Evolutionary conservation across 768 basidiomycete genomes (phyloP).

Genomic region (Termitomyces sp.): DNA sequence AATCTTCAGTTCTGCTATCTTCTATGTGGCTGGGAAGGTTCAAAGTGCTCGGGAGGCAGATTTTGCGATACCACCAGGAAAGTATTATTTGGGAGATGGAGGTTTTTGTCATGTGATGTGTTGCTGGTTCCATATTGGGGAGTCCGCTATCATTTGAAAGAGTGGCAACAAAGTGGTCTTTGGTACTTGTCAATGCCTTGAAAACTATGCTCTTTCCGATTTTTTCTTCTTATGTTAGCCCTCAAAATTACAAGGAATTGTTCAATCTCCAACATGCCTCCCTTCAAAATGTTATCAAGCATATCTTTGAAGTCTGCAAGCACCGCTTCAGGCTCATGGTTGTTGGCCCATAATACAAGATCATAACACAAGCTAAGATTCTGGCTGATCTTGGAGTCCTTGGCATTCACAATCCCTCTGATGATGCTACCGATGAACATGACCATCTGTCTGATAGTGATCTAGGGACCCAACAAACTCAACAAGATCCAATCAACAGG

Average conservation of each 20-base stretch:
- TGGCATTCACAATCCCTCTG: constrained; percentile 16
- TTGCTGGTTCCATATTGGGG: constrained; percentile 35
- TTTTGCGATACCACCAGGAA: constrained; percentile 27
- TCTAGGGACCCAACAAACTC: no score
- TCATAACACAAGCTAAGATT: no score
- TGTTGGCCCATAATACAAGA: constrained; percentile 8
- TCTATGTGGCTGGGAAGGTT: constrained; percentile 38
- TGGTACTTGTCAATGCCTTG: no score
- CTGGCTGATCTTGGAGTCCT: constrained; percentile 17
- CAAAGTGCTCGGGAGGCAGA: constrained; percentile 21
- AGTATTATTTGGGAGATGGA: constrained; percentile 34
- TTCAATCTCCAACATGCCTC: no score
- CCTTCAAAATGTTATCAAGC: constrained; percentile 33
- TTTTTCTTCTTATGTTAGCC: no score
- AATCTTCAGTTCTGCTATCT: constrained; percentile 32
- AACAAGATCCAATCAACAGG: no score
- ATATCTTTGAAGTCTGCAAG: constrained; percentile 25
- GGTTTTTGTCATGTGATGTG: constrained; percentile 30
- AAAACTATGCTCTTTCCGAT: no score
- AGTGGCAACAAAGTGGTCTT: no score
- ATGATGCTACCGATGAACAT: constrained; percentile 1
- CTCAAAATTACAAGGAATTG: no score
- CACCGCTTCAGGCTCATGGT: constrained; percentile 16
- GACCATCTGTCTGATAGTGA: background rate
- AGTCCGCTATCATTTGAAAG: constrained; percentile 11